phyloP scores from a whole-genome alignment of 306 rosid species.

The Chamaecrista fasciculata region DNA sequence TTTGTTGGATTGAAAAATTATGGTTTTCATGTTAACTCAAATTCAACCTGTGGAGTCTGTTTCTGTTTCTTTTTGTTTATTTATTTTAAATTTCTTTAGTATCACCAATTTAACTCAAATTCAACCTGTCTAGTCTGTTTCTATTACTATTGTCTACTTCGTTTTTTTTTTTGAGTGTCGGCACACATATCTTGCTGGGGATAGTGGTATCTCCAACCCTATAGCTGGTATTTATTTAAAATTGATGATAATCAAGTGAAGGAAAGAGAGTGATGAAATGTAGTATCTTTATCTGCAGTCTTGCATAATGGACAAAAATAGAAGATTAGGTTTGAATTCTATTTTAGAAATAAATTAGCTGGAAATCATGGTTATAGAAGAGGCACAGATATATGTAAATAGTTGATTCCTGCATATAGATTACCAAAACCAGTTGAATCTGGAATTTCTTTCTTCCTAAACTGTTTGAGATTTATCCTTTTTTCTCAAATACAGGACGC shows the following conservation, averaged over 20 bases:
- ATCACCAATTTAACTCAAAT: no score
- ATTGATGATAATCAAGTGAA: neutral
- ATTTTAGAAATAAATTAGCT: neutral
- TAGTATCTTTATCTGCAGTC: neutral
- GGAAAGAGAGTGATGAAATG: neutral
- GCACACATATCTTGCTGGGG: neutral
- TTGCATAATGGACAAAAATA: neutral
- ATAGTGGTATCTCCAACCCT: neutral
- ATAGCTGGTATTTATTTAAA: conserved; percentile 18
- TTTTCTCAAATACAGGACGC: conserved; percentile 60
- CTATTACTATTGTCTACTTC: neutral
- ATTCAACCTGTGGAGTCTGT: neutral
- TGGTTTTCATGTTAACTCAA: neutral
- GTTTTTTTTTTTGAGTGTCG: conserved; percentile 12
- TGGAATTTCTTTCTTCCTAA: conserved; percentile 7
- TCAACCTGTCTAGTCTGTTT: no score
- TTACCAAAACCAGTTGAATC: conserved; percentile 14
- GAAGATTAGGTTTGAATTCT: neutral
- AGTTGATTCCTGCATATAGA: neutral
- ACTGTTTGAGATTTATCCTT: conserved; percentile 11
- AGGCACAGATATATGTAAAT: neutral
- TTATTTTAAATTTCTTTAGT: neutral
- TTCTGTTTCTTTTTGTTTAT: neutral
- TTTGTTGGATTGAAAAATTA: neutral
- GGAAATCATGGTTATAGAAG: neutral